Base-by-base conservation (phyloP, 768 basidiomycete species). In the Tylopilus vinaceipallidus region DNA sequence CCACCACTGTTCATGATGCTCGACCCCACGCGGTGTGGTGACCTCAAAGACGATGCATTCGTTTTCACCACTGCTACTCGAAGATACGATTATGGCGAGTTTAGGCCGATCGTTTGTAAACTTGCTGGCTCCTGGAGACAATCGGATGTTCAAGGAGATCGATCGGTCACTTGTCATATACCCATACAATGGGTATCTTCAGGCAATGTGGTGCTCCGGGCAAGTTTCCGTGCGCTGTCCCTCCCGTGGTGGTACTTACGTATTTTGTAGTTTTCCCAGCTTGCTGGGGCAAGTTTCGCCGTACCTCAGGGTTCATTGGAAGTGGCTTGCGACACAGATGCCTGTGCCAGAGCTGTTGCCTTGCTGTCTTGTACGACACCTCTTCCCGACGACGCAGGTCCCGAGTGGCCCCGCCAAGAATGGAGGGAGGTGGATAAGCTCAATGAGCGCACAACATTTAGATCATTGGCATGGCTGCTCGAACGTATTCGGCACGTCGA, bases 341-440 rank as follows among this genome's bases (percentile, higher is more conserved):
- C 84, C 6, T 98, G 94, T 65, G 68, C 73, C 34, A 79, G 78
- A 53, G 92, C 95, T 0, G 81, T 80, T 47, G 91, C 91, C 0
- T 71, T 98, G 5, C 76, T 98, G 19, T 79, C 84, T 38, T 93
- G 91, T 62, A 75, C 70, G 2, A 86, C 93, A 34, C 82, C 86
- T 32, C 78, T 95, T 44, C 74, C 74, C 13, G 77, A 79, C 12
- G 79, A 88, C 61, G 86, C 84, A 13, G 86, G 86, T 24, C 62
- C 79, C 1, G 86, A 92, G 59, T 98, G 95, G 95, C 81, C 87
- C 6, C 74, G 73, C 26, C 82, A 78, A 12, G 53, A 60, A 6
- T 97, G 91, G 91, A 72, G 69, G 35, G 88, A 92, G 58, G 82
- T 98, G 37, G 91, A 95, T 66, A 86, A 89, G 57, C 74, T 91